Base-by-base conservation (phyloP, 441 rosid species). In the Biscutella auriculata region DNA sequence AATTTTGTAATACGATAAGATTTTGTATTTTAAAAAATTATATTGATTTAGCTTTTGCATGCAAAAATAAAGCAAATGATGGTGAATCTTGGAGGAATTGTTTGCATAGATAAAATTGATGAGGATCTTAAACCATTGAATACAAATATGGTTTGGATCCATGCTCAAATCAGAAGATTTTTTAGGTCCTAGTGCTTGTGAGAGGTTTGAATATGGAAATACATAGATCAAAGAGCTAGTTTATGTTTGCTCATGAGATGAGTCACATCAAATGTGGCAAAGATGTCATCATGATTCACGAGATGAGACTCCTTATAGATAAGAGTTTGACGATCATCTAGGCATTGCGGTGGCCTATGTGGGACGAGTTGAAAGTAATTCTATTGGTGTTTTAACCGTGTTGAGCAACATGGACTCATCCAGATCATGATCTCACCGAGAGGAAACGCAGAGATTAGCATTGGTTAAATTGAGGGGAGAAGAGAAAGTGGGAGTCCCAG, bases 171-270 rank as follows among this genome's bases (percentile, higher is more conserved):
- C 57, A 73, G 61, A 59, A 69, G 47, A 48, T 66, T 73, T 25
- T 69, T 65, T 40, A 47, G 68, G 74, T 69, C 79, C 75, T 29
- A 53, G 50, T 52, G 80, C 77, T 56, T 82, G 83, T 66, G 94
- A 95, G 59, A 77, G 67, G 56, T 87, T 76, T 42, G 65, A 19
- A 41, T 52, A 45, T 63, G 94, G 89, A 45, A 5, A 14, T 21
- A 28, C 69, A 36, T 76, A 77, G 57, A 73, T 70, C 21, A 69
- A 67, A 17, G n/a, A 73, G 76, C 50, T 69, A 12, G 16, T 73
- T 53, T n/a, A 78, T 79, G 82, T 85, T 91, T 60, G 83, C 90
- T 57, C 96, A 91, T 34, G 33, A 46, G 71, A 48, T 83, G 58
- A 8, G 19, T 30, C 78, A 71, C 65, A 71, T 54, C 57, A 77